These are phyloP conservation scores for Nigrospora oryzae DNA, from an alignment of 2,329 filamentous ascomycete genomes.

Conservation along the genomic window DNA sequence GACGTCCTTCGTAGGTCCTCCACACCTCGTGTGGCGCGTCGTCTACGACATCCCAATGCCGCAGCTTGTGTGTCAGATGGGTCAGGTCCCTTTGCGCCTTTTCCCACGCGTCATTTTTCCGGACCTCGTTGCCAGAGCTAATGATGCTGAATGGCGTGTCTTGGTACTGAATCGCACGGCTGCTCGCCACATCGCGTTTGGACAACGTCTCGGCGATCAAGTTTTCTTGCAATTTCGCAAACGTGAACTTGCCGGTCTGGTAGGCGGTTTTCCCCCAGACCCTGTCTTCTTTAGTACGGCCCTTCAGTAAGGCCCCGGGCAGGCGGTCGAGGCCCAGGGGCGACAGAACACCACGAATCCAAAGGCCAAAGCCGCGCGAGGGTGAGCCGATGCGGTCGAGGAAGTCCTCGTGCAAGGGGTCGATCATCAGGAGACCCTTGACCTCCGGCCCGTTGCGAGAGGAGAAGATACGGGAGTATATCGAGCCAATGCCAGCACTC, in stretches of 20 bases:
- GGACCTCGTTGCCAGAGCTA: conserved; percentile 68
- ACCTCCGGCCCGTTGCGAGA: conserved; percentile 70
- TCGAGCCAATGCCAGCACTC: conserved; percentile 76
- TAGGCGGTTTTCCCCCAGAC: conserved; percentile 74
- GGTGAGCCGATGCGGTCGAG: conserved; percentile 60
- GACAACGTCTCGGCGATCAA: conserved; percentile 80
- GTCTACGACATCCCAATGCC: conserved; percentile 80
- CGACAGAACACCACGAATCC: conserved; percentile 77
- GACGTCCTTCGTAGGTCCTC: conserved; percentile 63
- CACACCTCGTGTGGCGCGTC: conserved; percentile 83
- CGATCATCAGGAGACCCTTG: conserved; percentile 73
- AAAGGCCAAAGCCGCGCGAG: conserved; percentile 71
- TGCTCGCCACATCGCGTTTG: conserved; percentile 71
- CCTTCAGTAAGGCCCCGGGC: conserved; percentile 71
- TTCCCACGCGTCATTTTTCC: conserved; percentile 65
- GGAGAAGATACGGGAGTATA: conserved; percentile 88
- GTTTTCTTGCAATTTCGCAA: conserved; percentile 87
- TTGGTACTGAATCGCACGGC: conserved; percentile 69
- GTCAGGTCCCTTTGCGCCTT: conserved; percentile 78
- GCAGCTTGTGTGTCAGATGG: conserved; percentile 67
- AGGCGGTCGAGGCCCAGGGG: conserved; percentile 80
- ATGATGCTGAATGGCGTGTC: conserved; percentile 71
- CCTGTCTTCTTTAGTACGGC: conserved; percentile 72
- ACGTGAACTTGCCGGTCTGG: conserved; percentile 76
- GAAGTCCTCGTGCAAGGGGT: conserved; percentile 82